These are phyloP conservation scores for Ascochyta clinopodiicola DNA, from an alignment of 2,329 filamentous ascomycete genomes.

Conservation along the genomic window DNA sequence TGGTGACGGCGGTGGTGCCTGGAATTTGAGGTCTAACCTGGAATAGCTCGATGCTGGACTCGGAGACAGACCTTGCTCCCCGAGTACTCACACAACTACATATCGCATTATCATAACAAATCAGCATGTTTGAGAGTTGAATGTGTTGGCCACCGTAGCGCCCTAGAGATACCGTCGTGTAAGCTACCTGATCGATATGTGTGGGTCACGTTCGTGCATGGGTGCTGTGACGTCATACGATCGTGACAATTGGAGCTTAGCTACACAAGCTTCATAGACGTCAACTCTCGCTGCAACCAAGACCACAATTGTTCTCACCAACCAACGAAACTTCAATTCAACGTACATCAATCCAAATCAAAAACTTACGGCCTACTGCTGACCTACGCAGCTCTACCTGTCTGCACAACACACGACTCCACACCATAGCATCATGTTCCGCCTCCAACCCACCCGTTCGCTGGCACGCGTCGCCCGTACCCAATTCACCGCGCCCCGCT, in stretches of 20 bases:
- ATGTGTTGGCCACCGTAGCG: too few relatives aligned
- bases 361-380: background rate
- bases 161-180: too few relatives aligned
- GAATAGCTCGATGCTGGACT: background rate
- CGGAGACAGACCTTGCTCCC: constrained; percentile 7
- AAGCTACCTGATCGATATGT: background rate
- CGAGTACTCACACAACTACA: background rate
- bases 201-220: background rate
- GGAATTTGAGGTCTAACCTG: background rate
- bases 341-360: background rate
- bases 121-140: too few relatives aligned
- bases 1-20: constrained; percentile 6
- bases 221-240: constrained; percentile 9
- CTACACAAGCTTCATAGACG: constrained; percentile 14
- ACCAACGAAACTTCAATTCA: background rate
- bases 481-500: constrained; percentile 24
- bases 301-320: constrained; percentile 6
- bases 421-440: constrained; percentile 30
- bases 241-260: constrained; percentile 5
- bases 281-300: constrained; percentile 3
- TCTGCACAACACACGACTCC: background rate
- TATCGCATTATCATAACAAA: background rate
- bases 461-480: constrained; percentile 25
- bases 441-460: constrained; percentile 29
- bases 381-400: background rate